Base-by-base conservation (phyloP, 495 filamentous ascomycete genomes). In the Xylaria castorea region DNA sequence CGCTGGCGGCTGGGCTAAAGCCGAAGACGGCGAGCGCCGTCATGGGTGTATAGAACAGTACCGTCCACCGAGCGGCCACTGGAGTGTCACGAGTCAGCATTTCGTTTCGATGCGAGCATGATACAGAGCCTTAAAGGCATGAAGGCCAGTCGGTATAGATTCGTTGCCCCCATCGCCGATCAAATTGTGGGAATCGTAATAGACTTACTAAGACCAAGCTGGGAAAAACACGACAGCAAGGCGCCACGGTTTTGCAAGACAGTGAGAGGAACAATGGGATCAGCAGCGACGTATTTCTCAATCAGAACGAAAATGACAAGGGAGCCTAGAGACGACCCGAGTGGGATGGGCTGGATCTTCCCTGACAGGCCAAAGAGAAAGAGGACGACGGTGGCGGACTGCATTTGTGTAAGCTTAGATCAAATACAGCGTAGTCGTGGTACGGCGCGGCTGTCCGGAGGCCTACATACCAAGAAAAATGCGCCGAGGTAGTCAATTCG, bases 1-100 rank as follows among this genome's bases (percentile, higher is more conserved):
- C 93, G 1, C 92, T 91, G 0, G 85, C 80, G 5, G 91, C 91
- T 4, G 91, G 89, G 12, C 83, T 79, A 85, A 91, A 91, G 63
- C 85, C 86, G 5, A 88, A 87, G 0, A 94, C 89, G 4, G 91
- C 90, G 68, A 94, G 88, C 7, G 91, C 89, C 74, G 92, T 94
- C 38, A 91, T 88, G 0, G 93, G 93, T 0, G 89, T 85, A 82
- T 91, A 94, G 80, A 93, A 94, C 8, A 95, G 82, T n/a, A 94
- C 86, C 5, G 84, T 82, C 92, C 92, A 94, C 51, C 92, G 90
- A 6, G 91, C 85, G 80, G 91, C 89, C 92, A 94, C 70, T 72
- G 27, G 40, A 40, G 7, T 6, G 7, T 16, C 16, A 40, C 42
- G 30, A 34, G 48, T 71, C 20, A 71, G 60, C n/a, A 46, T 46